Conservation (phyloP, 2,329 filamentous ascomycete species). For the Colletotrichum endophyticum region DNA sequence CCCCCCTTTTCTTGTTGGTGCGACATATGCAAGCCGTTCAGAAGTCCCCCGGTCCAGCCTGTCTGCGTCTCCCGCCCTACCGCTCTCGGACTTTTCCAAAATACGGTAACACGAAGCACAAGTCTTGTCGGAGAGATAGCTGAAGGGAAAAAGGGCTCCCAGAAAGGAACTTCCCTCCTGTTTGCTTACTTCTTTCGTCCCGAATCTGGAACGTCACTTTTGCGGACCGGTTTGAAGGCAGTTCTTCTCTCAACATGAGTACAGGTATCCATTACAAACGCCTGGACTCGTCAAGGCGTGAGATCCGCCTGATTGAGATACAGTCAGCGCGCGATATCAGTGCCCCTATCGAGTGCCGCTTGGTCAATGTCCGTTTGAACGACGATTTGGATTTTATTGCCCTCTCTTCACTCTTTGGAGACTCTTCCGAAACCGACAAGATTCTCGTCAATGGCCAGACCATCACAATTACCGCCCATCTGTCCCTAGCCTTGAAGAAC, state of each 20-base stretch:
- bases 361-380: constrained; percentile 32
- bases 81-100: neutral
- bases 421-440: constrained; percentile 30
- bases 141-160: neutral
- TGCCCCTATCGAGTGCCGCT: constrained; percentile 35
- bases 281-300: constrained; percentile 26
- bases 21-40: constrained; percentile 2
- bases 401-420: constrained; percentile 34
- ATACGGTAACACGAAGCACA: neutral
- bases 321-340: constrained; percentile 29
- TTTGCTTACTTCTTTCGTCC: neutral
- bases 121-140: neutral
- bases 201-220: neutral
- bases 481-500: constrained; percentile 33
- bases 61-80: neutral
- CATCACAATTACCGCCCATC: constrained; percentile 30
- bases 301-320: constrained; percentile 38
- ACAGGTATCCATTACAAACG: constrained; percentile 16
- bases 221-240: neutral
- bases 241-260: neutral
- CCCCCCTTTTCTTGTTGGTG: constrained; percentile 6
- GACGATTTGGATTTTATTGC: constrained; percentile 30
- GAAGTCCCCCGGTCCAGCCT: neutral
- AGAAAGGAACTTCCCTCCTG: neutral
- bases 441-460: constrained; percentile 31